Percentiles rank a stretch among this genome's conserved stretches.
Evolutionary conservation across 169 alveolate genomes (phyloP).

Genomic region (Eimeria necatrix): DNA sequence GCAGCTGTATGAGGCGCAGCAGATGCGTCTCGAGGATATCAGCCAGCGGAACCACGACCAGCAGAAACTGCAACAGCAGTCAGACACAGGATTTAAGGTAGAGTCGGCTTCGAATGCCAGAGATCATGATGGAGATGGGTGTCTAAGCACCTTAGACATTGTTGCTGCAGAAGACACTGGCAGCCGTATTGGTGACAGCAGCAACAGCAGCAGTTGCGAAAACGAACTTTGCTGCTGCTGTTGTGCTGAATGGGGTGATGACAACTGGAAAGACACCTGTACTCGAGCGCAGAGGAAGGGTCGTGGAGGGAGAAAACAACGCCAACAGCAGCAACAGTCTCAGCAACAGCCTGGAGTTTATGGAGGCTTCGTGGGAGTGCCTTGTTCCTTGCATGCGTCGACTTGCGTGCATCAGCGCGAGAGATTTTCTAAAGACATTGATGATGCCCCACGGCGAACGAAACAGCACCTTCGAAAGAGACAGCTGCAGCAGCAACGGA

Average conservation of each 20-base stretch:
- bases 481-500: slow-evolving; percentile 1
- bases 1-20: background rate
- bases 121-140: background rate
- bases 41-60: background rate
- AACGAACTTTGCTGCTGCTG: background rate
- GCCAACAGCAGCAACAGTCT: background rate
- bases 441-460: background rate
- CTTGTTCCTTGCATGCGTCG: background rate
- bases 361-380: background rate
- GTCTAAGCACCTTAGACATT: background rate
- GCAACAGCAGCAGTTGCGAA: background rate
- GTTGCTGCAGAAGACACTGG: background rate
- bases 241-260: background rate
- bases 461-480: background rate
- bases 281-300: slow-evolving; percentile 9
- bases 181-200: background rate
- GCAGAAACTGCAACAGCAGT: background rate
- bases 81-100: too few species aligned
- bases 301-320: background rate
- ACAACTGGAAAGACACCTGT: background rate
- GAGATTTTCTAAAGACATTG: background rate
- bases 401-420: background rate
- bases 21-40: background rate
- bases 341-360: background rate
- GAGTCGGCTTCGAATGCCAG: background rate